These are phyloP conservation scores for Neoarthrinium moseri DNA, from an alignment of 2,329 filamentous ascomycete species.

Conservation along the genomic window DNA sequence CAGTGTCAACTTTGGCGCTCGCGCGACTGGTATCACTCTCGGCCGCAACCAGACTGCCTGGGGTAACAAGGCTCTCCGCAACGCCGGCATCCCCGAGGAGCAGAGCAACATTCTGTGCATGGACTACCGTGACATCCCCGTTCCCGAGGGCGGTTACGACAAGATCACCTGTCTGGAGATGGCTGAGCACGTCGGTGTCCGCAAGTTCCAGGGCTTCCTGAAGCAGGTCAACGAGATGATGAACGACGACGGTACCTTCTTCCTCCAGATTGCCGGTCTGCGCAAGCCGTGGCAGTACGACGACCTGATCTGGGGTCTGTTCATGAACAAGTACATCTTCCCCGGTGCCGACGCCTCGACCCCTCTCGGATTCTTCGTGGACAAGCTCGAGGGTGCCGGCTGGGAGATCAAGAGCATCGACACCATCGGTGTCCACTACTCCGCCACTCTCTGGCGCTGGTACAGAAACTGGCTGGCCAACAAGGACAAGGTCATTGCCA, in stretches of 20 bases:
- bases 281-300: slow-evolving; percentile 97
- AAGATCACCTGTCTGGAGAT: slow-evolving; percentile 98
- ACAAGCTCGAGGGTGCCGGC: slow-evolving; percentile 80
- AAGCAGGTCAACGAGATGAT: slow-evolving; percentile 92
- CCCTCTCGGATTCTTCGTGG: slow-evolving; percentile 83
- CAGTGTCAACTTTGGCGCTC: slow-evolving; percentile 84
- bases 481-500: slow-evolving; percentile 85
- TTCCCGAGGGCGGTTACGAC: slow-evolving; percentile 76
- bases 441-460: slow-evolving; percentile 95
- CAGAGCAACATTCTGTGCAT: slow-evolving; percentile 93
- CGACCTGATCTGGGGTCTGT: slow-evolving; percentile 95
- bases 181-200: slow-evolving; percentile 97
- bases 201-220: slow-evolving; percentile 79
- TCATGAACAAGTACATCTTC: slow-evolving; percentile 99
- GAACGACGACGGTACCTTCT: slow-evolving; percentile 93
- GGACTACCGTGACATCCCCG: slow-evolving; percentile 94
- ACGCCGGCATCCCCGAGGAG: slow-evolving; percentile 76
- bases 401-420: slow-evolving; percentile 92
- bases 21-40: slow-evolving; percentile 86
- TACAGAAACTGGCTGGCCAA: slow-evolving; percentile 98
- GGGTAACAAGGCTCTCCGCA: slow-evolving; percentile 88
- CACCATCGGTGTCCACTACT: slow-evolving; percentile 95
- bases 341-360: slow-evolving; percentile 94
- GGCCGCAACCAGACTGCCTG: slow-evolving; percentile 95
- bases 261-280: slow-evolving; percentile 91